These are phyloP conservation scores for Coemansia sp. DNA, from an alignment of 192 early-diverging fungal species.

Conservation along the genomic window DNA sequence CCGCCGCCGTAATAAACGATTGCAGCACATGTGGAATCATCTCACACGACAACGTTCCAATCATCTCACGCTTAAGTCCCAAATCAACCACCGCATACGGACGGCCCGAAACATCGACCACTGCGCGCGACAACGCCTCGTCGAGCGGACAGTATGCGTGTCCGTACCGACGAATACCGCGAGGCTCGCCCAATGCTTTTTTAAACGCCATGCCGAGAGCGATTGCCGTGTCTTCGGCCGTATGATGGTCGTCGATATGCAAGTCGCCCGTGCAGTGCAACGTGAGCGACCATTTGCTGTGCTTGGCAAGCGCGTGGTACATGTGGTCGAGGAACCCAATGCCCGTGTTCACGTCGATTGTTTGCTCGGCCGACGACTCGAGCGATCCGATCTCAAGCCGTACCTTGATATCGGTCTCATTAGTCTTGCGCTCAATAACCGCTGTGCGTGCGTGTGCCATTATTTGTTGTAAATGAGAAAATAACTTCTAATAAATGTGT, in stretches of 20 bases:
- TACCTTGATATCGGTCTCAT: constrained; percentile 89
- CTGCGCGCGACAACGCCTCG: constrained; percentile 91
- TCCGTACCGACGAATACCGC: constrained; percentile 90
- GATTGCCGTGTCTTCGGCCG: constrained; percentile 93
- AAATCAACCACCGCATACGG: constrained; percentile 81
- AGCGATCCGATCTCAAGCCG: constrained; percentile 58
- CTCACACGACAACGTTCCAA: constrained; percentile 89
- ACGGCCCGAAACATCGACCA: constrained; percentile 96
- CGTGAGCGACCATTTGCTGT: constrained; percentile 85
- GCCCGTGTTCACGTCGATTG: constrained; percentile 81
- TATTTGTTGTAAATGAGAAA: not conserved
- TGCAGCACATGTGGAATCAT: constrained; percentile 98
- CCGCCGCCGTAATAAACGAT: constrained; percentile 87
- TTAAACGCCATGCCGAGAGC: constrained; percentile 93
- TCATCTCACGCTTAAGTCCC: constrained; percentile 86
- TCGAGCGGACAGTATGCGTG: constrained; percentile 95
- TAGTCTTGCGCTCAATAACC: constrained; percentile 79
- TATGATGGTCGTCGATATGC: constrained; percentile 98
- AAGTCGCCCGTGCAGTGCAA: constrained; percentile 89
- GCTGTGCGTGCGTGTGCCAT: constrained; percentile 22
- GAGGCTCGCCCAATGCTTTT: constrained; percentile 83
- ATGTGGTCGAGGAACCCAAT: constrained; percentile 99
- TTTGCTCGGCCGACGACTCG: constrained; percentile 62
- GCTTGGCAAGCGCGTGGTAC: constrained; percentile 97
- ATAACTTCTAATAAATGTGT: too few species aligned